These are phyloP conservation scores for Debaryomyces psychrophilus DNA, from an alignment of 1,139 yeast genomes.

Conservation along the genomic window DNA sequence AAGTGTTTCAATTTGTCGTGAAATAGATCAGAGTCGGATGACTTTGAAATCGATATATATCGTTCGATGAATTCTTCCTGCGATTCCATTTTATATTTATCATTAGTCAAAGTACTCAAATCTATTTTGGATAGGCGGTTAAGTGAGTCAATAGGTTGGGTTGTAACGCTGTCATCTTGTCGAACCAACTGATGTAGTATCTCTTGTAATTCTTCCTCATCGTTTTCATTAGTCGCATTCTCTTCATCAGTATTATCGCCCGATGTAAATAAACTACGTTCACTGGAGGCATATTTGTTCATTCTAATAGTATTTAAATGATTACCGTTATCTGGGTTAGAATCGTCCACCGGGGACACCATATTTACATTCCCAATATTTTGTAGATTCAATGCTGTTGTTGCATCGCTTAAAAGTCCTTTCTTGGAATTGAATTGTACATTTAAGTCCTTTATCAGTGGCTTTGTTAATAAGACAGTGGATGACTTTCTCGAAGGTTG, in stretches of 20 bases:
- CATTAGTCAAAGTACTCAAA: constrained; percentile 1
- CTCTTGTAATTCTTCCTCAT: constrained; percentile 34
- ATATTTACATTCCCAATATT: constrained; percentile 16
- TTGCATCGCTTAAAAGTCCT: constrained; percentile 18
- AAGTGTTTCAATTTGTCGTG: constrained; percentile 63
- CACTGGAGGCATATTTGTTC: constrained; percentile 9
- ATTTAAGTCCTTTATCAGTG: constrained; percentile 1
- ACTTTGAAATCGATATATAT: constrained; percentile 28
- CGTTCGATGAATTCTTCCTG: constrained; percentile 20
- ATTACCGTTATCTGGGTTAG: constrained; percentile 1
- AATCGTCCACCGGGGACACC: neutral
- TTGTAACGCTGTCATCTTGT: constrained; percentile 15
- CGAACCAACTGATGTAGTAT: constrained; percentile 30
- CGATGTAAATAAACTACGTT: constrained; percentile 10
- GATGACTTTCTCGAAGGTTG: constrained; percentile 7
- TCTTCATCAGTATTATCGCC: constrained; percentile 13
- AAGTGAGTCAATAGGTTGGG: neutral
- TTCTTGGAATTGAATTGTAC: neutral
- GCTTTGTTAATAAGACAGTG: constrained; percentile 7
- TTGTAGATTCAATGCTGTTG: constrained; percentile 26
- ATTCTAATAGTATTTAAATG: constrained; percentile 6
- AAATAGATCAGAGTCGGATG: constrained; percentile 31
- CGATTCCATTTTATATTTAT: neutral
- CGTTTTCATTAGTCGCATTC: constrained; percentile 17
- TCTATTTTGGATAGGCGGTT: neutral